Evolutionary conservation across 192 early-diverging fungal genomes (phyloP), one percentile per base, ranked within the genome.

Genomic region (Mycoemilia scoparia): DNA sequence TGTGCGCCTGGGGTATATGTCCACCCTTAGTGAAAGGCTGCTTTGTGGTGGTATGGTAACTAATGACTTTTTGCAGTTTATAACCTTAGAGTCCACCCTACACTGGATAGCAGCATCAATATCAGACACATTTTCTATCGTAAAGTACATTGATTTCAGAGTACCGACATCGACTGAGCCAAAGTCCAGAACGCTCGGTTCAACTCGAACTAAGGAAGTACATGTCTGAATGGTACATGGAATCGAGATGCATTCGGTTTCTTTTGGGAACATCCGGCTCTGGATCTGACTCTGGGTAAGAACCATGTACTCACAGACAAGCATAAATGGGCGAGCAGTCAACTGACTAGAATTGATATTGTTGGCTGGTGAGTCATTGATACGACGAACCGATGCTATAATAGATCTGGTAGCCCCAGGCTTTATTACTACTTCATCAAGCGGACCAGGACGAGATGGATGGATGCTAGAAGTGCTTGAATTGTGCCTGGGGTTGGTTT

Each of bases 1-100:
- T n/a, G 92, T 77, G 50, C 91, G 92, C 9, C 93, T 79, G 2
- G 93, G 93, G 47, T 90, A 95, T 22, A 95, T 82, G 51, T 97
- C 88, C 6, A 97, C 62, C 43, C 87, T 87, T 13, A 87, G 64
- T 24, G 81, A 72, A 10, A 71, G 67, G 13, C 75, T 69, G 30
- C 77, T 70, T 34, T 71, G 70, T 30, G 93, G 79, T 18, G 81
- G 77, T 11, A 62, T 51, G 33, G 47, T 39, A 19, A 95, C 79
- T 2, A 55, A 46, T 4, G 60, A 40, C 12, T 87, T 72, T 20
- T 77, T 79, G 44, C 82, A 79, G 41, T 79, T 84, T 11, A 97
- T 63, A 9, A 97, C 86, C 50, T 97, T 97, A 34, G 90, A 93
- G 34, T 77, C 70, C 34, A 92, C 85, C 33, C 74, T 66, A 13